These are phyloP conservation scores for Blumeriella jaapii DNA, from an alignment of 2,329 filamentous ascomycete species.

Conservation along the genomic window DNA sequence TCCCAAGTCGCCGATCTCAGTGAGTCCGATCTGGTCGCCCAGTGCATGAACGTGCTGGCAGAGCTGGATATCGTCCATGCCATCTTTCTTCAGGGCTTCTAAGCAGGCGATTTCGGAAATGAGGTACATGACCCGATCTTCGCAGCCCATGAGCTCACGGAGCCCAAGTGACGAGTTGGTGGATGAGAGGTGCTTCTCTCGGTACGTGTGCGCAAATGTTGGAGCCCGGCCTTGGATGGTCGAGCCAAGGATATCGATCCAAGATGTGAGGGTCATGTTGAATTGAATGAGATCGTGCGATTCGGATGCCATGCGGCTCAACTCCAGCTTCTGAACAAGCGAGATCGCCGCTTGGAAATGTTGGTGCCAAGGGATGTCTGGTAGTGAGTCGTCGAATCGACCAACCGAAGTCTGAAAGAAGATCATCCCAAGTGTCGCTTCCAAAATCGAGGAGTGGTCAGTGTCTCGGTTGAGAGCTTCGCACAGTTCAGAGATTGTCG, in stretches of 20 bases:
- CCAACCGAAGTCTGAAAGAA: conserved; percentile 93
- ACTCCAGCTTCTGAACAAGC: conserved; percentile 73
- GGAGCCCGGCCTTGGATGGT: conserved; percentile 84
- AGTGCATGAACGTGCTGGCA: conserved; percentile 86
- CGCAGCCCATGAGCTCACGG: conserved; percentile 91
- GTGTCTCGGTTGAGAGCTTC: conserved; percentile 69
- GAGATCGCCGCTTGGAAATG: conserved; percentile 88
- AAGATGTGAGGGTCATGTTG: conserved; percentile 88
- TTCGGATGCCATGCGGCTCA: conserved; percentile 56
- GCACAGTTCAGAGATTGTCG: conserved; percentile 77
- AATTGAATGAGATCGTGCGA: conserved; percentile 45
- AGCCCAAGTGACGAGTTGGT: conserved; percentile 56
- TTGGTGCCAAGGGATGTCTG: conserved; percentile 92
- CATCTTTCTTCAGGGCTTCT: conserved; percentile 72
- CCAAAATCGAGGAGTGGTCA: conserved; percentile 78
- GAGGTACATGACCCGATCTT: conserved; percentile 94
- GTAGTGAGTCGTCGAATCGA: conserved; percentile 68
- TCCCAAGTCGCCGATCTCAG: conserved; percentile 51
- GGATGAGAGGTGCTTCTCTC: conserved; percentile 75
- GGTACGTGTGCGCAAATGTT: conserved; percentile 86
- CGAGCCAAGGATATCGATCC: conserved; percentile 94
- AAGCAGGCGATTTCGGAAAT: conserved; percentile 96
- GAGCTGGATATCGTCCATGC: conserved; percentile 74
- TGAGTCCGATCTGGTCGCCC: conserved; percentile 73
- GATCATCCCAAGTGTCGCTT: conserved; percentile 88